Conservation (phyloP, 129 eudicot genomes). For the Tagetes patula region DNA sequence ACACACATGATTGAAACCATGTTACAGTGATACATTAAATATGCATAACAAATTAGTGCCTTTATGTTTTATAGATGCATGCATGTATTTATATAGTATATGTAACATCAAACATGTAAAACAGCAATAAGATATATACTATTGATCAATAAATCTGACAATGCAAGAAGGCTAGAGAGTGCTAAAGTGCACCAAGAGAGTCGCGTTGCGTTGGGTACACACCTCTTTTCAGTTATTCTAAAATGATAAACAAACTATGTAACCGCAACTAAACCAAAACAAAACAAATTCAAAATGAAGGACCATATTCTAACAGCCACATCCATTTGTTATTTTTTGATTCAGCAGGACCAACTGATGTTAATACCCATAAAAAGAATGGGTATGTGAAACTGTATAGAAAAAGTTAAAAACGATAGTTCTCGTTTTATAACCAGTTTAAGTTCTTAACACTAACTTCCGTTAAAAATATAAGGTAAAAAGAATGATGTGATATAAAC, state of each 20-base stretch:
- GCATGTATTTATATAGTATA: constrained; percentile 1
- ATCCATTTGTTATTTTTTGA: too few relatives aligned
- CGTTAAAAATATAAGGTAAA: too few relatives aligned
- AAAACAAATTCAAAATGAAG: too few relatives aligned
- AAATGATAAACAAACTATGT: not conserved
- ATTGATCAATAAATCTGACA: not conserved
- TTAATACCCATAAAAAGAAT: too few relatives aligned
- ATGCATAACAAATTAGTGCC: not conserved
- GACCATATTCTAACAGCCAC: too few relatives aligned
- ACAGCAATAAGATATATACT: not conserved
- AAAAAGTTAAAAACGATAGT: too few relatives aligned
- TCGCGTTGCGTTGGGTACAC: not conserved
- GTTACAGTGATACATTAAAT: not conserved
- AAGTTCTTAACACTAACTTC: too few relatives aligned
- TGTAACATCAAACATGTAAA: constrained; percentile 10
- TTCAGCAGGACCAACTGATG: too few relatives aligned
- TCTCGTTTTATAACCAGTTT: too few relatives aligned
- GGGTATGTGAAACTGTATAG: too few relatives aligned
- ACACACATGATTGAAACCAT: constrained; percentile 1
- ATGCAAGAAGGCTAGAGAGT: not conserved
- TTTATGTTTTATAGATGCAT: constrained; percentile 7
- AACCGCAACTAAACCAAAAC: not conserved
- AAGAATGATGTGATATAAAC: too few relatives aligned
- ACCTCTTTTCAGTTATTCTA: not conserved
- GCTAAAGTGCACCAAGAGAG: not conserved